Conservation (phyloP, 495 filamentous ascomycete genomes). For the Penicillium taxi region DNA sequence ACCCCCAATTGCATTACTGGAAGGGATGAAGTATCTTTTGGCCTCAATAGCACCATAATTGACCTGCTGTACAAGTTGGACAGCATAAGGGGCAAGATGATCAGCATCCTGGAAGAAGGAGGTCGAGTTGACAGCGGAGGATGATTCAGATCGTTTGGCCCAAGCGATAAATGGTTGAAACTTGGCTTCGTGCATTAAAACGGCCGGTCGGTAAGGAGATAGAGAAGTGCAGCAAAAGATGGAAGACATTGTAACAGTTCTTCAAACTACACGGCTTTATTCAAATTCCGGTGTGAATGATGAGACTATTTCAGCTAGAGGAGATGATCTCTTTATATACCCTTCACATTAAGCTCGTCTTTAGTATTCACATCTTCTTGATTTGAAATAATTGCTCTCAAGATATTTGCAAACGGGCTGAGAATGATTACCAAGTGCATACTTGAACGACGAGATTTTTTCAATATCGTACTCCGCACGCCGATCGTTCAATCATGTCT, state of each 20-base stretch:
- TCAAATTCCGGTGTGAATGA: neutral
- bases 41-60: conserved; percentile 8
- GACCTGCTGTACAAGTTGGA: conserved; percentile 9
- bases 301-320: neutral
- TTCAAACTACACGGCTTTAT: neutral
- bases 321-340: too few species aligned
- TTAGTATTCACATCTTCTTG: too few species aligned
- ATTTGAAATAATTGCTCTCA: too few species aligned
- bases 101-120: conserved; percentile 2
- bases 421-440: too few species aligned
- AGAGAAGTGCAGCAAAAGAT: conserved; percentile 7
- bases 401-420: too few species aligned
- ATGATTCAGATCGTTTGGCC: conserved; percentile 4
- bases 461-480: neutral
- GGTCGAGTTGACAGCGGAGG: neutral
- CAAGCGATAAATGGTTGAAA: conserved; percentile 6
- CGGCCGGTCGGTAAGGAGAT: conserved; percentile 2
- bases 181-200: conserved; percentile 5
- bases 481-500: neutral
- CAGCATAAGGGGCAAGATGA: neutral
- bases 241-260: conserved; percentile 5
- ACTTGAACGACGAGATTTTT: too few species aligned
- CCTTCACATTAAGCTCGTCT: too few species aligned
- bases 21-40: conserved; percentile 8
- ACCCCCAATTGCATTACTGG: neutral